Conservation (phyloP, 140 eudicot species). For the Bidens hawaiensis region DNA sequence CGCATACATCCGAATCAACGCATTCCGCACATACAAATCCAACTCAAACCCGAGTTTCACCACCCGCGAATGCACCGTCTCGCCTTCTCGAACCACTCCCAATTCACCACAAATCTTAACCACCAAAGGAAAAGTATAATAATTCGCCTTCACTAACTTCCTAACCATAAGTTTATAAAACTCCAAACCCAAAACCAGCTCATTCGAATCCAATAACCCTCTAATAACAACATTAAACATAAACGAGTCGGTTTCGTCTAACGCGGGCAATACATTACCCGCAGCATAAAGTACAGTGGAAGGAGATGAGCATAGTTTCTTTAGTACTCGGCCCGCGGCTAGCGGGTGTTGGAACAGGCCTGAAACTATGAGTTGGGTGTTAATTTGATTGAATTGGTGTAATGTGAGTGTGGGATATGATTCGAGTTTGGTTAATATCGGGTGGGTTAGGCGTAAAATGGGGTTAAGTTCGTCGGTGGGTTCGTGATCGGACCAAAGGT, state of each 20-base stretch:
- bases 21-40: conserved; percentile 52
- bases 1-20: conserved; percentile 48
- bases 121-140: conserved; percentile 53
- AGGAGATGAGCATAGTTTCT: conserved; percentile 50
- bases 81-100: conserved; percentile 43
- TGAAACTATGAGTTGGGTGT: conserved; percentile 51
- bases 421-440: conserved; percentile 43
- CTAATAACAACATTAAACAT: conserved; percentile 51
- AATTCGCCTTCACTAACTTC: conserved; percentile 34
- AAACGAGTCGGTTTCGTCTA: conserved; percentile 60
- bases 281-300: conserved; percentile 38
- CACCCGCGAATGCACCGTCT: conserved; percentile 36
- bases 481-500: conserved; percentile 37
- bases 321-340: conserved; percentile 43
- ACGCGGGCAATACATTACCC: conserved; percentile 15
- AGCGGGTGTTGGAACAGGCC: conserved; percentile 59
- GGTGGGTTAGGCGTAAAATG: conserved; percentile 38
- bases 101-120: conserved; percentile 50
- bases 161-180: conserved; percentile 44
- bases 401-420: conserved; percentile 16
- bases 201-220: conserved; percentile 38
- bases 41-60: conserved; percentile 58
- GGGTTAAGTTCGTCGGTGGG: conserved; percentile 4
- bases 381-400: conserved; percentile 48
- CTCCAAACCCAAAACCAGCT: conserved; percentile 16